Evolutionary conservation across 2,329 filamentous ascomycete genomes (phyloP).

Genomic region (Claviceps maximensis): DNA sequence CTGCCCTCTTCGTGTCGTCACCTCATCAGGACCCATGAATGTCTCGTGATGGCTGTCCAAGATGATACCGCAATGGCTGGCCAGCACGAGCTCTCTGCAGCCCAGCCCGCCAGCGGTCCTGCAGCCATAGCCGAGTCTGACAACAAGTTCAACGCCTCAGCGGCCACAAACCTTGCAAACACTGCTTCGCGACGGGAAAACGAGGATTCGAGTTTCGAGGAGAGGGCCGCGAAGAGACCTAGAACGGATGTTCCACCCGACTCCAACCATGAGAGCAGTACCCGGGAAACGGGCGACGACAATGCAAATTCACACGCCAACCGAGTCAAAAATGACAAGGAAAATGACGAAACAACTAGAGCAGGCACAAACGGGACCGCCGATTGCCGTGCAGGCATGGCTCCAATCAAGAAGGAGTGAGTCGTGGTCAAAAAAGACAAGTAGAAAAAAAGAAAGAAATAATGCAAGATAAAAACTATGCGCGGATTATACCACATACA

Average conservation of each 20-base stretch:
- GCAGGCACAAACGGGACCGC: slow-evolving; percentile 7
- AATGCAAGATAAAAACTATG: background rate
- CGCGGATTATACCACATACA: background rate
- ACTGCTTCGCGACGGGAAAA: background rate
- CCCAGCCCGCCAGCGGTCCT: slow-evolving; percentile 2
- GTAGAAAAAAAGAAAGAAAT: background rate
- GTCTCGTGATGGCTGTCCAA: slow-evolving; percentile 15
- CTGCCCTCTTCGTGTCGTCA: too few species aligned
- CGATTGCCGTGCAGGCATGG: slow-evolving; percentile 41
- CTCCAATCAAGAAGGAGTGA: slow-evolving; percentile 62
- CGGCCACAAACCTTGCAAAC: slow-evolving; percentile 1
- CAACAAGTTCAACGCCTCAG: slow-evolving; percentile 6
- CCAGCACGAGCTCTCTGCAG: slow-evolving; percentile 7
- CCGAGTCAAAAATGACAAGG: slow-evolving; percentile 7
- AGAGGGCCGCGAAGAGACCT: slow-evolving; percentile 44
- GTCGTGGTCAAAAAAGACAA: slow-evolving; percentile 11
- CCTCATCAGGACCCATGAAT: background rate
- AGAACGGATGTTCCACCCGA: slow-evolving; percentile 31
- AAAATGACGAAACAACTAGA: slow-evolving; percentile 1
- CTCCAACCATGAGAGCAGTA: slow-evolving; percentile 4
- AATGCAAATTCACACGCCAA: background rate
- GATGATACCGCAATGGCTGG: slow-evolving; percentile 12
- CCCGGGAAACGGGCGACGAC: slow-evolving; percentile 8
- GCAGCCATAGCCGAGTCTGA: background rate
- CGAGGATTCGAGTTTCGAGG: slow-evolving; percentile 8